Evolutionary conservation across 2,329 filamentous ascomycete species (phyloP).

Genomic region (Cladosporium sp.): DNA sequence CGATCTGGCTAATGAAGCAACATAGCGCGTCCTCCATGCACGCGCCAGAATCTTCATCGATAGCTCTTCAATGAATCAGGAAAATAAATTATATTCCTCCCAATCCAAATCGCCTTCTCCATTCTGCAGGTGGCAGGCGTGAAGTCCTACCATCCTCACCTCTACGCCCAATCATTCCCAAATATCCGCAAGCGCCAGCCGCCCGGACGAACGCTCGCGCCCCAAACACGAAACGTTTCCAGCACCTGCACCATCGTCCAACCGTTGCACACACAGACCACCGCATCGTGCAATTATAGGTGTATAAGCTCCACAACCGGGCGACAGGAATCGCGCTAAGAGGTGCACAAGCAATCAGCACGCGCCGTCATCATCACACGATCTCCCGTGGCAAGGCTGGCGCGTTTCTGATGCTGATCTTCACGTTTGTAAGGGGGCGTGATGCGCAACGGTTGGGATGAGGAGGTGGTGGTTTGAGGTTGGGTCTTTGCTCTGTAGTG

Average conservation of each 20-base stretch:
- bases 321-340: neutral
- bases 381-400: neutral
- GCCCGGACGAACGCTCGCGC: neutral
- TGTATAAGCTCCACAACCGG: neutral
- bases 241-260: neutral
- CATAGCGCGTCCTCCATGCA: slow-evolving; percentile 6
- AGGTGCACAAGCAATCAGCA: neutral
- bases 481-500: neutral
- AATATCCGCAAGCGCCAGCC: neutral
- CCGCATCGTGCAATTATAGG: neutral
- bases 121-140: neutral
- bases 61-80: neutral
- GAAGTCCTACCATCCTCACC: neutral
- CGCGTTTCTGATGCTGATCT: neutral
- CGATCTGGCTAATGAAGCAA: neutral
- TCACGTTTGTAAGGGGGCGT: neutral
- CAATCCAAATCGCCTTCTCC: neutral
- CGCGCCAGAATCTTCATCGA: slow-evolving; percentile 12
- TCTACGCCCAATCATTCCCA: neutral
- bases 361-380: neutral
- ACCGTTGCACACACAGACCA: slow-evolving; percentile 9
- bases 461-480: neutral
- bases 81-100: neutral
- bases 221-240: neutral
- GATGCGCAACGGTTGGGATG: neutral